Evolutionary conservation across 2,329 filamentous ascomycete genomes (phyloP), one percentile per base, ranked within the genome.

Genomic region (Kalmusia sp.): DNA sequence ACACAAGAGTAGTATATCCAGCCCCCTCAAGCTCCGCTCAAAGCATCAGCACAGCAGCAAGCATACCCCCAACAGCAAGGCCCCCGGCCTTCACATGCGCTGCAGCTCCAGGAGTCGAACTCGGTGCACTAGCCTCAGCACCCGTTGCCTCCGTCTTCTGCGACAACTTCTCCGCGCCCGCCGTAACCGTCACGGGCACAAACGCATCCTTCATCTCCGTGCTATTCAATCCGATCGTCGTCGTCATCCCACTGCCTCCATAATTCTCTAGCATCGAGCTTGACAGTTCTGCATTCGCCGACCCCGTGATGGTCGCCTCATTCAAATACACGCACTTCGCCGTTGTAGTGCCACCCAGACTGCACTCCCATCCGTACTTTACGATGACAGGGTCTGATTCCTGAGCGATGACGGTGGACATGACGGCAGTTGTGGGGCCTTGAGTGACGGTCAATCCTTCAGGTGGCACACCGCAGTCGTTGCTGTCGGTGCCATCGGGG

Each of bases 101-200:
- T 4, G 44, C 44, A 28, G 33, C 31, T 0, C 44, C 44, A 7
- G 31, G 22, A 24, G 33, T n/a, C 4, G 3, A 19, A 35, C n/a
- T 25, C 4, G 28, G 17, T 1, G 17, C 22, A 6, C 21, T 15
- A 15, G 35, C 21, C 17, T 9, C 19, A 6, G 35, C 11, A 22
- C 35, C 19, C 14, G 15, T 12, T 11, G 14, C 25, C 40, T 6
- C 27, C 27, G 6, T 2, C 9, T 21, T 41, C n/a, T 41, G 38
- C 38, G 28, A 22, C 43, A 35, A 19, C 31, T 46, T 46, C 22
- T 47, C 31, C 15, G 44, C 33, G 3, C 44, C 44, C 31, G 44
- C 44, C 24, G 44, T 47, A n/a, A 47, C 25, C 22, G 44, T 22
- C 4, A 37, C 44, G 2, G 17, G 3, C 6, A 37, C 24, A n/a